phyloP scores from a whole-genome alignment of 2,329 filamentous ascomycete genomes.

The Diaporthe sp. region DNA sequence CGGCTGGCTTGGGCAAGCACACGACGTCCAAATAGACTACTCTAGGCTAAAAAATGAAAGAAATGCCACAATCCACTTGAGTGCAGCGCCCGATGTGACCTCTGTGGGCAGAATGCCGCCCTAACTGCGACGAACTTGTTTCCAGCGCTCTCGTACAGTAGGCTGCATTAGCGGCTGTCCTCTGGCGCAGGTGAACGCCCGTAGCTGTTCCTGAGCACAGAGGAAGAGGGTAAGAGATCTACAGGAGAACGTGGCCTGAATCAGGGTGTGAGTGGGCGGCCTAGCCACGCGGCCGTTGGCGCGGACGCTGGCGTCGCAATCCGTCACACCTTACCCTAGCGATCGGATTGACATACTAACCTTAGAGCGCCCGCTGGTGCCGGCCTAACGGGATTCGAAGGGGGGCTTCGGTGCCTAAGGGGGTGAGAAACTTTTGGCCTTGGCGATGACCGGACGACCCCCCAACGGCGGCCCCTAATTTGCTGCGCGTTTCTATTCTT shows the following conservation, averaged over 20 bases:
- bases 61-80: neutral
- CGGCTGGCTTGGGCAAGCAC: slow-evolving; percentile 3
- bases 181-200: neutral
- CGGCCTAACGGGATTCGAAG: neutral
- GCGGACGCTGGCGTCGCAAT: slow-evolving; percentile 18
- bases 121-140: neutral
- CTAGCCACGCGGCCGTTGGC: slow-evolving; percentile 22
- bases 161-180: slow-evolving; percentile 1
- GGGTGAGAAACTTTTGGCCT: slow-evolving; percentile 4
- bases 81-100: slow-evolving; percentile 15
- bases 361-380: neutral
- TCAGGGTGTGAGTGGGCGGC: neutral
- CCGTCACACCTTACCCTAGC: neutral
- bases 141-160: neutral
- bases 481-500: slow-evolving; percentile 16
- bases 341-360: slow-evolving; percentile 1
- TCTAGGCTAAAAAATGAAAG: neutral
- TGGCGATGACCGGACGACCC: neutral
- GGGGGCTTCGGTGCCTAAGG: slow-evolving; percentile 18
- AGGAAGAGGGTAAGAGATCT: slow-evolving; percentile 11
- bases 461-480: neutral
- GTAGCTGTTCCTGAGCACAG: neutral
- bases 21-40: slow-evolving; percentile 20
- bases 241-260: slow-evolving; percentile 18
- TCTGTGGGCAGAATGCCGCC: neutral